A percentile compares a stretch with the other conserved stretches of the same genome.
Conservation (phyloP, 2,329 filamentous ascomycete species). For the Beauveria varroae region DNA sequence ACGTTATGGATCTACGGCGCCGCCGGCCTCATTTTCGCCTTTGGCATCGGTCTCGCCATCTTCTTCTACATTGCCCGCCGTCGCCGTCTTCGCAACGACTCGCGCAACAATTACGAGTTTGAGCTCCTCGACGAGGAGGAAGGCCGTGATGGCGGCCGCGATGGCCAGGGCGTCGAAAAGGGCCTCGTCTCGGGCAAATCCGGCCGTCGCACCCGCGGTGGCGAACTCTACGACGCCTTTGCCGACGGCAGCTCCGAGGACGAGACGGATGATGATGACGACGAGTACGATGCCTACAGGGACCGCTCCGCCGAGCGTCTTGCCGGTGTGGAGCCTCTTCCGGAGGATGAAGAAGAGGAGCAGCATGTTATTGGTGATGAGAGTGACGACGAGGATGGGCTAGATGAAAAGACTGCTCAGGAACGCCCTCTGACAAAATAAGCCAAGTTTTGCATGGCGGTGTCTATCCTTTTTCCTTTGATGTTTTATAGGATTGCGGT, state of each 20-base stretch:
- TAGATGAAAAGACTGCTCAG: not conserved
- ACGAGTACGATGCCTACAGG: slow-evolving; percentile 38
- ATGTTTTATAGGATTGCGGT: not conserved
- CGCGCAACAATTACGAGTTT: slow-evolving; percentile 84
- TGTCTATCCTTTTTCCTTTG: not conserved
- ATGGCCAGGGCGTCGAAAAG: slow-evolving; percentile 39
- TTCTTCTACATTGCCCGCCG: slow-evolving; percentile 78
- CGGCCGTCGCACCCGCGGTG: slow-evolving; percentile 55
- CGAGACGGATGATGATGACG: slow-evolving; percentile 29
- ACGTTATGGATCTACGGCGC: slow-evolving; percentile 92
- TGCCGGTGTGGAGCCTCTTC: slow-evolving; percentile 12
- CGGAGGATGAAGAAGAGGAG: slow-evolving; percentile 32
- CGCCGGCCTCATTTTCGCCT: slow-evolving; percentile 73
- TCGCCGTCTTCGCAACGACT: slow-evolving; percentile 64
- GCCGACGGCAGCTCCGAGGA: slow-evolving; percentile 74
- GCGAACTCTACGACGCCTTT: slow-evolving; percentile 96
- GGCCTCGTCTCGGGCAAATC: slow-evolving; percentile 32
- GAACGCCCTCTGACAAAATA: not conserved
- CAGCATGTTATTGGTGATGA: slow-evolving; percentile 46
- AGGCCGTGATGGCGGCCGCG: slow-evolving; percentile 61
- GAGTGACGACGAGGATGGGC: slow-evolving; percentile 28
- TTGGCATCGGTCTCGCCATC: slow-evolving; percentile 71
- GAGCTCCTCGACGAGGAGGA: slow-evolving; percentile 85
- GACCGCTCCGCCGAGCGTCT: slow-evolving; percentile 27
- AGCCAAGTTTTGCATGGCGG: not conserved